Conservation (phyloP, 768 basidiomycete species). For the Calvatia gigantea region DNA sequence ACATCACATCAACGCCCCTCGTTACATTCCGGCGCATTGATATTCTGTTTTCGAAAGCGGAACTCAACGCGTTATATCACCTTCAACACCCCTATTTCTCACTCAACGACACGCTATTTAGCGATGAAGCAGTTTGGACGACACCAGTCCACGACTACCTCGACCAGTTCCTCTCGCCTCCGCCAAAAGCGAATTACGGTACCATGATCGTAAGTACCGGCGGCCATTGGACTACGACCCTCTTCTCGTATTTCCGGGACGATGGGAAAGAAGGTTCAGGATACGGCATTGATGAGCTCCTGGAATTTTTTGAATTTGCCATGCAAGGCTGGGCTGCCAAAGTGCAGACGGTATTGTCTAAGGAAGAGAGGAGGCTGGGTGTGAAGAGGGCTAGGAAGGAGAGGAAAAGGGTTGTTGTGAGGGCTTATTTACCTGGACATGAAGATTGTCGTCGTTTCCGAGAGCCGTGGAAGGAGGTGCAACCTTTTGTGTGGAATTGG, state of each 20-base stretch:
- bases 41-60: conserved; percentile 46
- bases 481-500: conserved; percentile 43
- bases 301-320: conserved; percentile 55
- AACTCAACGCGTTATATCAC: conserved; percentile 44
- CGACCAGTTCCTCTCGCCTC: conserved; percentile 40
- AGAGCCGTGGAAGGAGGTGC: conserved; percentile 43
- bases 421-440: conserved; percentile 64
- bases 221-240: conserved; percentile 65
- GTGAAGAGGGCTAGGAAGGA: conserved; percentile 16
- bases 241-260: conserved; percentile 36
- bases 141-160: conserved; percentile 52
- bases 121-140: conserved; percentile 53
- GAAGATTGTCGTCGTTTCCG: conserved; percentile 55
- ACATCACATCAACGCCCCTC: conserved; percentile 55
- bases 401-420: conserved; percentile 46
- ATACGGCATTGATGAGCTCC: conserved; percentile 49
- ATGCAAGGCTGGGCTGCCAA: conserved; percentile 51
- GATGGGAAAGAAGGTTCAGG: conserved; percentile 27
- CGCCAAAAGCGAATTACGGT: conserved; percentile 51
- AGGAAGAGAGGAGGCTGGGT: conserved; percentile 22
- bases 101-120: conserved; percentile 42
- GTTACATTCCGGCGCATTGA: conserved; percentile 66
- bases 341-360: conserved; percentile 42
- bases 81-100: conserved; percentile 26
- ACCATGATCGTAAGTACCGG: conserved; percentile 63